A percentile compares a stretch with the other conserved stretches of the same genome.
These are phyloP conservation scores for Alternaria incomplexa DNA, from an alignment of 2,329 filamentous ascomycete species.

Conservation along the genomic window DNA sequence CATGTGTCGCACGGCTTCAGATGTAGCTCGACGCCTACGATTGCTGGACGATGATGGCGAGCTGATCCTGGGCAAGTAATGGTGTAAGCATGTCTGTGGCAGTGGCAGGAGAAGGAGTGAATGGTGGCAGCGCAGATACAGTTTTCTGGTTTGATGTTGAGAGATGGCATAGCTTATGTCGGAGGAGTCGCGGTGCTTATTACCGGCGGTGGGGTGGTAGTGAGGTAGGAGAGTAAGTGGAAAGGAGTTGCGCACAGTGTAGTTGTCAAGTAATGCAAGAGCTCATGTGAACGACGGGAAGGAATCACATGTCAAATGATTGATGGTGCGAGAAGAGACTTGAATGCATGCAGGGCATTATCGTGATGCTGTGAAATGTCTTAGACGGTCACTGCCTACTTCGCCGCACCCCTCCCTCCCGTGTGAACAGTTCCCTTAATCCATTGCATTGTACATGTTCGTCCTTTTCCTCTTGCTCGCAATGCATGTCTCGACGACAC, in stretches of 20 bases:
- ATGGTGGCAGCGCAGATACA: not conserved
- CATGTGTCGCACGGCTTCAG: not conserved
- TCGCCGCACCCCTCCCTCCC: not conserved
- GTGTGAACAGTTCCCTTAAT: not conserved
- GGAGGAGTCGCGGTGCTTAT: no score
- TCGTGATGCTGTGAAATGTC: not conserved
- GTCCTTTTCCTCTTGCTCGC: not conserved
- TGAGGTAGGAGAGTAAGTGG: not conserved
- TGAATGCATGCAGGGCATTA: not conserved
- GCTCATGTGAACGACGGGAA: not conserved
- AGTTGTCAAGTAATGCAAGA: not conserved
- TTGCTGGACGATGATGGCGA: not conserved
- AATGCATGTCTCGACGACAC: not conserved
- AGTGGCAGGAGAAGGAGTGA: not conserved
- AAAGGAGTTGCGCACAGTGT: not conserved
- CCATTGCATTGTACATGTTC: not conserved
- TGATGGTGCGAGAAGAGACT: not conserved
- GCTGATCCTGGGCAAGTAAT: not conserved
- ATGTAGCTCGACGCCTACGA: not conserved
- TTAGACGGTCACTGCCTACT: not conserved
- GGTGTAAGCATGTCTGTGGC: not conserved
- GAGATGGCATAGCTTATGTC: not conserved
- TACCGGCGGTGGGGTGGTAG: not conserved
- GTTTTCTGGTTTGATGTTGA: not conserved
- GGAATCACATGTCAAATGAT: not conserved